Evolutionary conservation across 768 basidiomycete genomes (phyloP).

Genomic region (Ramaria sp.): DNA sequence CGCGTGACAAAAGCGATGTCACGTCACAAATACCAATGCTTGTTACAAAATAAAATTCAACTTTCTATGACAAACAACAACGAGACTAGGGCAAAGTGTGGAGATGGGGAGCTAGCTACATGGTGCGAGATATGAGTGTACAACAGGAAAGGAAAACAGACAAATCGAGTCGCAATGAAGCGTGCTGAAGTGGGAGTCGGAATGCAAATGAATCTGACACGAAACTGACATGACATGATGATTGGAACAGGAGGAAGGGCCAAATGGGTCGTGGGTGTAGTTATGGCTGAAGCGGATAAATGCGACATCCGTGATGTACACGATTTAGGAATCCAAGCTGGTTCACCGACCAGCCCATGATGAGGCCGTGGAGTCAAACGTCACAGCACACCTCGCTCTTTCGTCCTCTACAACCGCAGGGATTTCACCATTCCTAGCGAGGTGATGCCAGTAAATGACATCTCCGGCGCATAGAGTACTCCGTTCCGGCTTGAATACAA

Average conservation of each 20-base stretch:
- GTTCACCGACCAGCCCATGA: conserved; percentile 1
- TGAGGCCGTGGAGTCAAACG: neutral
- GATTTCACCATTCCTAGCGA: conserved; percentile 59
- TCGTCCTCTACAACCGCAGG: conserved; percentile 54
- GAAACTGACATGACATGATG: neutral
- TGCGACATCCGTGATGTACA: neutral
- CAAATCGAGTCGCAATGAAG: neutral
- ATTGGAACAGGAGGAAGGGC: neutral
- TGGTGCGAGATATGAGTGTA: neutral
- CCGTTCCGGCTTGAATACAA: conserved; percentile 1
- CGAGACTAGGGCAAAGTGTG: neutral
- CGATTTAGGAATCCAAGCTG: neutral
- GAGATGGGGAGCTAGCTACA: neutral
- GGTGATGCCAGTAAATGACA: conserved; percentile 66
- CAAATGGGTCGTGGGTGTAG: neutral
- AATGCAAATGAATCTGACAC: neutral
- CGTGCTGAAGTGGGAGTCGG: neutral
- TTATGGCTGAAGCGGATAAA: neutral
- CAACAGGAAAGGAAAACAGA: neutral
- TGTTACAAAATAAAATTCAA: too few relatives aligned
- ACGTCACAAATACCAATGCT: neutral
- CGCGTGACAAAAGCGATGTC: neutral
- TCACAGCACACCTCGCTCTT: conserved; percentile 27
- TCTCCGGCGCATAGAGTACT: conserved; percentile 34
- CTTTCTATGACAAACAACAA: neutral